phyloP scores from a whole-genome alignment of 495 filamentous ascomycete genomes.

The Clavariopsis aquatica region DNA sequence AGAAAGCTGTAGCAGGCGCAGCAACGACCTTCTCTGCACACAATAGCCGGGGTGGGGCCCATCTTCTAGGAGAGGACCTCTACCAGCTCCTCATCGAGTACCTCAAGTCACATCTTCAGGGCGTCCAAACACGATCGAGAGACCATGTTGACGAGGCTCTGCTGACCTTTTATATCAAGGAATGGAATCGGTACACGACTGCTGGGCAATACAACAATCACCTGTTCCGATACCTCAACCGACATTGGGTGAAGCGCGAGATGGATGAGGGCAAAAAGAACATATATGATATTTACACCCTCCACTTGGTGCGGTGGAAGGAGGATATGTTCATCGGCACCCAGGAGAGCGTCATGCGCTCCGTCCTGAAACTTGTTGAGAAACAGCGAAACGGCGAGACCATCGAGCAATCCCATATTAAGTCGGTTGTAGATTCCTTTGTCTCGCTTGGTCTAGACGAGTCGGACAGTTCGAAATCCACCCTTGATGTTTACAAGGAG shows the following conservation, averaged over 20 bases:
- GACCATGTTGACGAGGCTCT: conserved; percentile 86
- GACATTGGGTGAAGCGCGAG: conserved; percentile 98
- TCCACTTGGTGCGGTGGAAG: conserved; percentile 94
- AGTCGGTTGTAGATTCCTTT: conserved; percentile 95
- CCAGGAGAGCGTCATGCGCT: conserved; percentile 86
- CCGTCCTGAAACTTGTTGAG: conserved; percentile 92
- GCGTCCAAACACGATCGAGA: conserved; percentile 66
- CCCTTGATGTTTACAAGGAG: conserved; percentile 87
- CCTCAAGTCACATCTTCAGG: conserved; percentile 70
- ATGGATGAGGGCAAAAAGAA: conserved; percentile 99
- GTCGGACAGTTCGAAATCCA: conserved; percentile 87
- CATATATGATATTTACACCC: conserved; percentile 95
- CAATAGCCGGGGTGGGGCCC: conserved; percentile 57
- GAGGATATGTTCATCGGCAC: conserved; percentile 83
- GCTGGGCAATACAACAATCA: conserved; percentile 97
- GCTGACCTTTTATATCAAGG: conserved; percentile 89
- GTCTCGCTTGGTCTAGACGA: conserved; percentile 95
- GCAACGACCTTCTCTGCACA: conserved; percentile 6
- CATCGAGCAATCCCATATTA: conserved; percentile 94
- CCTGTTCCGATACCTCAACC: conserved; percentile 93
- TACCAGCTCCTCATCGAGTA: conserved; percentile 89
- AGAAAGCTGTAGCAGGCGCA: conserved; percentile 73
- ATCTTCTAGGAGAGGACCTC: conserved; percentile 92
- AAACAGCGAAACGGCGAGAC: conserved; percentile 98
- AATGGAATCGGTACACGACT: conserved; percentile 94